Base-by-base conservation (phyloP, 1,284 basidiomycete species). In the Sanguinoderma infundibulare region DNA sequence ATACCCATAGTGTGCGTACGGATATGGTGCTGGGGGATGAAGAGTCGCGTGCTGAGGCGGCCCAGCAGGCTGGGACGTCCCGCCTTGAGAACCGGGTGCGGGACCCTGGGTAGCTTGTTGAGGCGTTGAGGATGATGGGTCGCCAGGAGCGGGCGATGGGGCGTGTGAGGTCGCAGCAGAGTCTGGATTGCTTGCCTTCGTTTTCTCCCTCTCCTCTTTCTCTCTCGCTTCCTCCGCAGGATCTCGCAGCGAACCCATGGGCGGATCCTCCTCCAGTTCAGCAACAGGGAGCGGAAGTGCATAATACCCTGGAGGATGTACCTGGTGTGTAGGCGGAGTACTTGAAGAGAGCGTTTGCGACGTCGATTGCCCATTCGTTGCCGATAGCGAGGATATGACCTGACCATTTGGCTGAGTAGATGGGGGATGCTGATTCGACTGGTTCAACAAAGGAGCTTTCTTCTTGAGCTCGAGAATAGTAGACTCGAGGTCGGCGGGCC, bases 401-500 rank as follows among this genome's bases (percentile, higher is more conserved):
- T 49, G 46, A 5, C 26, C 46, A 32, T 49, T 49, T 8, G 17
- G 46, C 6, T 49, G 15, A 10, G 49, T 20, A 1, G 34, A 32
- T 20, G 30, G 10, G 10, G 30, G 34, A 24, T 17, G 4, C 32
- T 22, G 15, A 10, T 9, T 34, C 20, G 49, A 56, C 35, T 53
- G 52, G 39, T 52, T 66, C 53, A 55, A 71, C 50, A 69, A 26
- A 47, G 73, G 51, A 22, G 74, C 59, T 5, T 68, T 53, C 62
- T 78, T 78, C 64, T 81, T 80, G 67, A 90, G 74, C 34, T 78
- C 77, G 49, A 80, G 79, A 66, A 91, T 88, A 51, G 85, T 87
- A 59, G 81, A 82, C 59, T 82, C 80, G 54, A 92, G 78, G 69
- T 92, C 87, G 34, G 77, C 70, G 9, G 90, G 90, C 89, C 91